Percentiles rank a stretch among this genome's conserved stretches.
phyloP scores from a whole-genome alignment of 768 basidiomycete species.

The Boletus tomentosulus region DNA sequence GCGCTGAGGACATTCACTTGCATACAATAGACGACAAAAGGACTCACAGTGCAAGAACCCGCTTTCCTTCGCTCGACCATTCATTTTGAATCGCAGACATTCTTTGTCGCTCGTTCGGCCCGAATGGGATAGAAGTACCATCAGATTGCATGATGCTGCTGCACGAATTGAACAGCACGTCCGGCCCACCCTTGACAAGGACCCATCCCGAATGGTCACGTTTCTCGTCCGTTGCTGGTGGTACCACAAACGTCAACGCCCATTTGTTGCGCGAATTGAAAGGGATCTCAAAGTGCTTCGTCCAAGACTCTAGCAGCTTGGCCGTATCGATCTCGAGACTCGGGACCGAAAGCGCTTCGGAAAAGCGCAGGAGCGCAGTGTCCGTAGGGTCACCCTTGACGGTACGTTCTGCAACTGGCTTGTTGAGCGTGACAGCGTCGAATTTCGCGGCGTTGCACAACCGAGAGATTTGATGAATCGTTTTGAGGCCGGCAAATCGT shows the following conservation, averaged over 20 bases:
- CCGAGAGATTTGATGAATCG: constrained; percentile 38
- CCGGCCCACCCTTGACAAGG: constrained; percentile 57
- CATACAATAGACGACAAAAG: not conserved
- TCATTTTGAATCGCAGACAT: constrained; percentile 32
- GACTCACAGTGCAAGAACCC: constrained; percentile 45
- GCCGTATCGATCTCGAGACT: constrained; percentile 19
- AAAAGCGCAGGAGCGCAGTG: constrained; percentile 49
- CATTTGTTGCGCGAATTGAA: constrained; percentile 54
- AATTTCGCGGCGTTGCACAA: constrained; percentile 59
- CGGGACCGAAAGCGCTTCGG: constrained; percentile 30
- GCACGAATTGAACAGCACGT: constrained; percentile 44
- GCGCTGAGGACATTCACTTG: not conserved
- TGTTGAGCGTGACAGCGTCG: constrained; percentile 28
- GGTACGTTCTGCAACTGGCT: constrained; percentile 30
- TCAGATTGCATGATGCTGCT: constrained; percentile 29
- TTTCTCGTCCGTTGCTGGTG: constrained; percentile 5
- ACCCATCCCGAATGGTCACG: constrained; percentile 28
- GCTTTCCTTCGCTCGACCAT: constrained; percentile 49
- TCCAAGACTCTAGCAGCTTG: constrained; percentile 17
- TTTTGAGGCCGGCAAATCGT: constrained; percentile 15
- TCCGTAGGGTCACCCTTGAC: constrained; percentile 51
- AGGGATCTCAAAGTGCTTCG: constrained; percentile 34
- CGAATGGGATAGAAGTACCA: constrained; percentile 32
- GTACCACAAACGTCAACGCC: constrained; percentile 42
- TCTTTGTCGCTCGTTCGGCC: constrained; percentile 15